These are phyloP conservation scores for Przewalskia tangutica DNA, from an alignment of 257 asterid genomes.

Conservation along the genomic window DNA sequence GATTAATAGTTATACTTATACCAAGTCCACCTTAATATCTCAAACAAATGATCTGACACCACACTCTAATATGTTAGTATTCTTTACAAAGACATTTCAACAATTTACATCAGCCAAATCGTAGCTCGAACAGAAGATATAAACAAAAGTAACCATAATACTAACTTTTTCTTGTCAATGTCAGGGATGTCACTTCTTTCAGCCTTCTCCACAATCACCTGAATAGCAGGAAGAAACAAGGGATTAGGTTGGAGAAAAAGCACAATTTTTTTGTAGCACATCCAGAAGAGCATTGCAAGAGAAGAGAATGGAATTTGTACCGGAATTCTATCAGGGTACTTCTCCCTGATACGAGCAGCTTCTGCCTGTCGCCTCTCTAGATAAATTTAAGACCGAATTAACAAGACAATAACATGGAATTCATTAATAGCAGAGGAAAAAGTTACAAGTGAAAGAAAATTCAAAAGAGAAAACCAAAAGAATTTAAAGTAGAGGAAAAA, in stretches of 20 bases:
- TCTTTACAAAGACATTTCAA: neutral
- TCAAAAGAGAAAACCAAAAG: neutral
- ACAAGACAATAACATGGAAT: neutral
- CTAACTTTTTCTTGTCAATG: conserved; percentile 87
- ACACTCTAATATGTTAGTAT: neutral
- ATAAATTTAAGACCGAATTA: neutral
- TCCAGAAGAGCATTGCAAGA: neutral
- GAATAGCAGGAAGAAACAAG: conserved; percentile 5
- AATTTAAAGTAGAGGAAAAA: neutral
- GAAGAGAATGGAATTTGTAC: conserved; percentile 22
- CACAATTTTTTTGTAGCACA: neutral
- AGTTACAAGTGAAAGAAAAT: neutral
- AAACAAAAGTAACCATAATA: neutral
- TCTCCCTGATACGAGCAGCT: conserved; percentile 94
- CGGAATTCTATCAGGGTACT: conserved; percentile 96
- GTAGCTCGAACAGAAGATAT: neutral
- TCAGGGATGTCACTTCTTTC: conserved; percentile 92
- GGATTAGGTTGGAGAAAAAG: neutral
- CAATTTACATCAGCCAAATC: neutral
- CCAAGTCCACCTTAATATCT: neutral
- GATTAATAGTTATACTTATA: neutral
- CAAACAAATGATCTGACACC: neutral
- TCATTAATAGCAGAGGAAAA: neutral
- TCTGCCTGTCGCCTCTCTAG: conserved; percentile 94
- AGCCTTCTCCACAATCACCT: conserved; percentile 93